These are phyloP conservation scores for Hericium rajendrae DNA, from an alignment of 768 basidiomycete species.

Conservation along the genomic window DNA sequence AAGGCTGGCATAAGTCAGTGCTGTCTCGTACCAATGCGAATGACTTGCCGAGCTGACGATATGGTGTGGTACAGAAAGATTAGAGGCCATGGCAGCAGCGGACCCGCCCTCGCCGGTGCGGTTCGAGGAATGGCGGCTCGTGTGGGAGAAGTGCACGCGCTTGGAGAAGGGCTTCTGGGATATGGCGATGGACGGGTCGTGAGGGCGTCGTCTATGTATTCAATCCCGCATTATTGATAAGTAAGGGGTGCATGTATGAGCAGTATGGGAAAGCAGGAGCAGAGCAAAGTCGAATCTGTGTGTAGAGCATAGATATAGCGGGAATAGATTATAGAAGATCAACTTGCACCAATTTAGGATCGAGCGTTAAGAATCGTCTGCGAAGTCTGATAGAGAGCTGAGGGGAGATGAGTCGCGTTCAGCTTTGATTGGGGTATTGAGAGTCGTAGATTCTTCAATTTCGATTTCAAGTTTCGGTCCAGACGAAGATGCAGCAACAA, in stretches of 20 bases:
- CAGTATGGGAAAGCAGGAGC: no score
- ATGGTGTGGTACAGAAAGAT: constrained; percentile 40
- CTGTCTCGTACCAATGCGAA: background rate
- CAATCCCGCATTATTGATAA: no score
- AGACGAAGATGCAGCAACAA: constrained; percentile 3
- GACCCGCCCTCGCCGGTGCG: constrained; percentile 56
- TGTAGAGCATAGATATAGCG: background rate
- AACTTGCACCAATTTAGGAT: no score
- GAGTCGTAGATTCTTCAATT: constrained; percentile 21
- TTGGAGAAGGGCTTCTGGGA: constrained; percentile 90
- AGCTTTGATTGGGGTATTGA: background rate
- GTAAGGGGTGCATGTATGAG: no score
- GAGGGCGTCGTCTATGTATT: background rate
- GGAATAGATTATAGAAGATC: background rate
- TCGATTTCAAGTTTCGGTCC: constrained; percentile 32
- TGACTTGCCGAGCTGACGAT: background rate
- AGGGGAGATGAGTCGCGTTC: background rate
- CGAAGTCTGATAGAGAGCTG: background rate
- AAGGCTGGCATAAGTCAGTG: constrained; percentile 59
- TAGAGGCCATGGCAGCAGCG: constrained; percentile 53
- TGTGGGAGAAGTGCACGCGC: constrained; percentile 69
- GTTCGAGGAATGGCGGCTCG: constrained; percentile 53
- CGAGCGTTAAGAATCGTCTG: background rate
- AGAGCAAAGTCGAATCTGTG: background rate
- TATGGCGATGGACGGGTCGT: constrained; percentile 32